Percentiles rank a stretch among this genome's conserved stretches.
These are phyloP conservation scores for Cladosporium oxysporum DNA, from an alignment of 2,329 filamentous ascomycete species.

Conservation along the genomic window DNA sequence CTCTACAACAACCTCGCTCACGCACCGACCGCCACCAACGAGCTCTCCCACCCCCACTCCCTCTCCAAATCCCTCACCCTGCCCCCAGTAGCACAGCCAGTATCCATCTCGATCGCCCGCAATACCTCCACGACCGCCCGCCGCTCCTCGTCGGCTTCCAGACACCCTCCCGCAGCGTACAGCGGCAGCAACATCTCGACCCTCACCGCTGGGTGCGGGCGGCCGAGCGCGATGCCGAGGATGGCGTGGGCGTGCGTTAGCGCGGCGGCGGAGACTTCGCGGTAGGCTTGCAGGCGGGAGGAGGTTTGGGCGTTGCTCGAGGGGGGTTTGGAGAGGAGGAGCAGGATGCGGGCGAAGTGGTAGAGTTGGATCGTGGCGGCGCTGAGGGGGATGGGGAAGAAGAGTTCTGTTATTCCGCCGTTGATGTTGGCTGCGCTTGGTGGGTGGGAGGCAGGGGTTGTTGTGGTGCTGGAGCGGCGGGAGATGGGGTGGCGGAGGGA, in stretches of 20 bases:
- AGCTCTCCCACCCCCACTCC: conserved; percentile 44
- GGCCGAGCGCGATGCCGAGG: conserved; percentile 59
- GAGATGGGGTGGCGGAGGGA: conserved; percentile 31
- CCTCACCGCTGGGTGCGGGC: conserved; percentile 57
- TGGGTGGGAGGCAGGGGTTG: conserved; percentile 20
- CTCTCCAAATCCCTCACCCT: conserved; percentile 55
- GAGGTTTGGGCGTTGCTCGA: conserved; percentile 46
- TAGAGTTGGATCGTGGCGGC: conserved; percentile 66
- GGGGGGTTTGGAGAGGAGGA: conserved; percentile 62
- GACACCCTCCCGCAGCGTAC: conserved; percentile 62
- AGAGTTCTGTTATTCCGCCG: conserved; percentile 52
- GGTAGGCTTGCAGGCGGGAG: conserved; percentile 56
- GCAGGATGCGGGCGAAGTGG: conserved; percentile 63
- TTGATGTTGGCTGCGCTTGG: neutral
- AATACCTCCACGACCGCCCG: conserved; percentile 59
- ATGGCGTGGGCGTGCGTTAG: conserved; percentile 62
- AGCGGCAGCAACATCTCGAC: conserved; percentile 61
- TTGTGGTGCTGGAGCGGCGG: conserved; percentile 1
- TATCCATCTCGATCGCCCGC: conserved; percentile 61
- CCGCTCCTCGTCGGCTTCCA: conserved; percentile 57
- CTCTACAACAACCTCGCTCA: neutral
- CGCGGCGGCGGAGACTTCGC: conserved; percentile 54
- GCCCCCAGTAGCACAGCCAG: conserved; percentile 64
- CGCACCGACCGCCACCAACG: neutral
- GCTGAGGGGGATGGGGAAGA: conserved; percentile 65